phyloP scores from a whole-genome alignment of 2,329 filamentous ascomycete genomes.

The Colletotrichum paranaense region DNA sequence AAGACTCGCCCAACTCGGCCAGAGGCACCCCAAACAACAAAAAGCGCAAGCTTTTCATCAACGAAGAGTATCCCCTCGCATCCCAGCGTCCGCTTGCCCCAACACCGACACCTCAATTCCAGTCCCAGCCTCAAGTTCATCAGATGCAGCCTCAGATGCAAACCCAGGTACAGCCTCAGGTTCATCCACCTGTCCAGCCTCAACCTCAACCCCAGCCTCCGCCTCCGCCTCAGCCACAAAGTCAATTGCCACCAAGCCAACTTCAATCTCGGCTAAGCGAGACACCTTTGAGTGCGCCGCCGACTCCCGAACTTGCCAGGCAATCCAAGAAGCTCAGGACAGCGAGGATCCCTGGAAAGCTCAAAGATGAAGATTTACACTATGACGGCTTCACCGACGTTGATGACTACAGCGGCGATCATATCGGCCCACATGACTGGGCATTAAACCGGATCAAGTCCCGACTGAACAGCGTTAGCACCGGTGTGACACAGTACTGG shows the following conservation, averaged over 20 bases:
- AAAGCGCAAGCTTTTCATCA: slow-evolving; percentile 45
- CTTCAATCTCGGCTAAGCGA: background rate
- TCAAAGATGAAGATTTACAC: slow-evolving; percentile 51
- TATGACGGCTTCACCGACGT: slow-evolving; percentile 61
- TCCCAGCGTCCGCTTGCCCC: slow-evolving; percentile 18
- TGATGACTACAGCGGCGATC: slow-evolving; percentile 61
- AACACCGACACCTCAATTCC: background rate
- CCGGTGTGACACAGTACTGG: slow-evolving; percentile 66
- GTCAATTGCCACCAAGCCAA: background rate
- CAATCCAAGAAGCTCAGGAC: slow-evolving; percentile 23
- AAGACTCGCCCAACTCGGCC: slow-evolving; percentile 23
- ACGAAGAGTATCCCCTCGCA: slow-evolving; percentile 10
- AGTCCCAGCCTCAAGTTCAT: background rate
- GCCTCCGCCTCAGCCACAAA: background rate
- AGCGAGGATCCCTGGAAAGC: background rate
- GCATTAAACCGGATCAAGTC: slow-evolving; percentile 65
- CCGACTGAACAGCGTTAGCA: slow-evolving; percentile 56
- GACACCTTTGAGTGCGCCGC: slow-evolving; percentile 1
- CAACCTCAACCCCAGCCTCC: background rate
- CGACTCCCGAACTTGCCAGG: slow-evolving; percentile 19
- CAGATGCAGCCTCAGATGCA: background rate
- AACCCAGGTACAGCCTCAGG: background rate
- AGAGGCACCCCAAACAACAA: slow-evolving; percentile 42
- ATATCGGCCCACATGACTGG: slow-evolving; percentile 60
- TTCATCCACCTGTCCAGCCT: background rate